These are phyloP conservation scores for Umbelopsis ramanniana DNA, from an alignment of 192 early-diverging fungal genomes.

Conservation along the genomic window DNA sequence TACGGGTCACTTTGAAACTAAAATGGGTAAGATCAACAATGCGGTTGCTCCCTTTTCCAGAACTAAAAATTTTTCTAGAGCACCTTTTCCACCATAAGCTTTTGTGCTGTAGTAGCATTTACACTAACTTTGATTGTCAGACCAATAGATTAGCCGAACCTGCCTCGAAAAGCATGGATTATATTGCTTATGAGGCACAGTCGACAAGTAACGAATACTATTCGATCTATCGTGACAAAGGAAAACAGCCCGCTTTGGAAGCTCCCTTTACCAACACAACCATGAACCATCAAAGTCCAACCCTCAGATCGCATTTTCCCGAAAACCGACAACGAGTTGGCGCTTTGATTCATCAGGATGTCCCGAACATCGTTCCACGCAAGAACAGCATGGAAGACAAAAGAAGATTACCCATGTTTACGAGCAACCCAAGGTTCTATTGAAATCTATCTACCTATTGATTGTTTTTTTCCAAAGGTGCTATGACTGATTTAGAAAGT, in stretches of 20 bases:
- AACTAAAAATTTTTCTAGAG: neutral
- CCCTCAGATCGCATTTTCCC: neutral
- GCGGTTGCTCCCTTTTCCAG: neutral
- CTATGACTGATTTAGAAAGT: too few species aligned
- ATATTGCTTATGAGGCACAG: neutral
- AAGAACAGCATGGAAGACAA: neutral
- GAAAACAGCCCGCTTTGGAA: constrained; percentile 13
- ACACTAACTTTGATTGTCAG: neutral
- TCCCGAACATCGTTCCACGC: neutral
- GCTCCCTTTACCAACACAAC: neutral
- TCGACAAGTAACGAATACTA: neutral
- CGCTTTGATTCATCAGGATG: neutral
- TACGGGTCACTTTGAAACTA: constrained; percentile 1
- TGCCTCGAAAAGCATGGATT: neutral
- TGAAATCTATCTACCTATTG: neutral
- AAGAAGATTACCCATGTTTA: neutral
- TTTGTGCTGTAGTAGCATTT: too few species aligned
- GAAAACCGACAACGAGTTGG: neutral
- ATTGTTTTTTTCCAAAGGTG: too few species aligned
- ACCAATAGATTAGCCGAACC: neutral
- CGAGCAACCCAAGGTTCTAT: neutral
- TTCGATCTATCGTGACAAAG: neutral
- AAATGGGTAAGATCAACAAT: constrained; percentile 18
- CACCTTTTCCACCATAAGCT: too few species aligned
- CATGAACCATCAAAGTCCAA: neutral